Evolutionary conservation across 2,329 filamentous ascomycete species (phyloP).

Genomic region (Chrysoporthe cubensis): DNA sequence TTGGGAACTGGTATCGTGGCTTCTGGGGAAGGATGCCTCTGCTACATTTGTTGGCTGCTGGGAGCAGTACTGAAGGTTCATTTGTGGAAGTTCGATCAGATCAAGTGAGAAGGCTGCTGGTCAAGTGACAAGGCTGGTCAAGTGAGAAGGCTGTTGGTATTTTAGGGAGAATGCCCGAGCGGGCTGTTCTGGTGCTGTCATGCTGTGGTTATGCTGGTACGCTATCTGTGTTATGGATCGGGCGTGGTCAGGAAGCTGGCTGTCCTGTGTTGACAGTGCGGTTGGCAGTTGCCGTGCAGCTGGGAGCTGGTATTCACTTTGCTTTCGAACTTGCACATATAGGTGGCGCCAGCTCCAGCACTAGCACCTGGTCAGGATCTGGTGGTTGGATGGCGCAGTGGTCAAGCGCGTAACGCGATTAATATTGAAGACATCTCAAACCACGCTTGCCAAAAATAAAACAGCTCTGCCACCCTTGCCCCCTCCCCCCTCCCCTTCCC

Average conservation of each 20-base stretch:
- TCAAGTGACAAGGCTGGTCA: too few relatives aligned
- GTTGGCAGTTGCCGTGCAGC: not conserved
- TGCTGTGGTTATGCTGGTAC: not conserved
- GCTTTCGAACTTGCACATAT: not conserved
- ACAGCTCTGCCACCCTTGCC: too few relatives aligned
- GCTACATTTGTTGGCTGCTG: not conserved
- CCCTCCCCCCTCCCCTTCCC: too few relatives aligned
- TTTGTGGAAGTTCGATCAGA: not conserved
- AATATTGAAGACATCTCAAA: constrained; percentile 9
- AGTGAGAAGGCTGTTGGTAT: not conserved
- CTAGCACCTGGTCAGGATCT: constrained; percentile 6
- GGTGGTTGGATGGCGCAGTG: constrained; percentile 9
- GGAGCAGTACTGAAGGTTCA: not conserved
- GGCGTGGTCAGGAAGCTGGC: not conserved
- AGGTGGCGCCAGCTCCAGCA: not conserved
- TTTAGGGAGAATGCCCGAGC: not conserved
- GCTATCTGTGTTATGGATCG: not conserved
- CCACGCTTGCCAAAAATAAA: constrained; percentile 9
- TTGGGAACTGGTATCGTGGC: not conserved
- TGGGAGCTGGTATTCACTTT: not conserved
- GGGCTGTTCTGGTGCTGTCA: not conserved
- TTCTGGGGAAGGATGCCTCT: not conserved
- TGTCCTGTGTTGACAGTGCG: not conserved
- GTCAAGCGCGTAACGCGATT: not conserved
- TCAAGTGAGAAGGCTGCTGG: not conserved